Evolutionary conservation across 495 filamentous ascomycete species (phyloP).

Genomic region (Penicillium cosmopolitanum): DNA sequence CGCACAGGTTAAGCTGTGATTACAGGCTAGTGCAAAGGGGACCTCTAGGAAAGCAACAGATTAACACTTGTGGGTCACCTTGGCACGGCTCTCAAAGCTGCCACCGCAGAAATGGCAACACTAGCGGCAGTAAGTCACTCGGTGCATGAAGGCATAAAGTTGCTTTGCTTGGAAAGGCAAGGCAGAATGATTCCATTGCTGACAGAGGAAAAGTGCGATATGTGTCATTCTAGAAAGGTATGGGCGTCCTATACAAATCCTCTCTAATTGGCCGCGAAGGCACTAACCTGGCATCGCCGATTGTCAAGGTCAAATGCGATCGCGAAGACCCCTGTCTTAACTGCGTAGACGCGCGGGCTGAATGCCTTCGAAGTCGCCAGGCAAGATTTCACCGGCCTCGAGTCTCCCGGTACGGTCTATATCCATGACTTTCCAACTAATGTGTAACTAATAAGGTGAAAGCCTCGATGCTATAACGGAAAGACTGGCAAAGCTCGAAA

Average conservation of each 20-base stretch:
- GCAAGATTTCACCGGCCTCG: conserved; percentile 30
- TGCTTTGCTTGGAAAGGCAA: neutral
- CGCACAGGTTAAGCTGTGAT: neutral
- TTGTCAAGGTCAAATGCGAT: conserved; percentile 36
- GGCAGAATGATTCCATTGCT: neutral
- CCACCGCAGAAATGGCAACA: neutral
- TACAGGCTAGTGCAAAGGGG: neutral
- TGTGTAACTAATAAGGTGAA: conserved; percentile 2
- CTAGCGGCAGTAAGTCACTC: conserved; percentile 28
- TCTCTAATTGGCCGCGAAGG: too few relatives aligned
- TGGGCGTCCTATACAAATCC: neutral
- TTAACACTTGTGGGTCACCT: neutral
- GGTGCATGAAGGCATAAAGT: neutral
- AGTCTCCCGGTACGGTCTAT: conserved; percentile 24
- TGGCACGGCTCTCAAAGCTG: neutral
- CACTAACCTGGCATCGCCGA: neutral
- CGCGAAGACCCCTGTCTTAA: conserved; percentile 33
- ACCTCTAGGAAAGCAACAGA: neutral
- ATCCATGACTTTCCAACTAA: neutral
- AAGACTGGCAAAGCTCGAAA: conserved; percentile 29
- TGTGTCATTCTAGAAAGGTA: conserved; percentile 36
- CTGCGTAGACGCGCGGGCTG: conserved; percentile 27
- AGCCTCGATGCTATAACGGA: conserved; percentile 29
- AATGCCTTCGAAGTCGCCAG: conserved; percentile 30
- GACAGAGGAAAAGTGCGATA: conserved; percentile 26